phyloP scores from a whole-genome alignment of 805 yeast species.

The Metschnikowia borealis region DNA sequence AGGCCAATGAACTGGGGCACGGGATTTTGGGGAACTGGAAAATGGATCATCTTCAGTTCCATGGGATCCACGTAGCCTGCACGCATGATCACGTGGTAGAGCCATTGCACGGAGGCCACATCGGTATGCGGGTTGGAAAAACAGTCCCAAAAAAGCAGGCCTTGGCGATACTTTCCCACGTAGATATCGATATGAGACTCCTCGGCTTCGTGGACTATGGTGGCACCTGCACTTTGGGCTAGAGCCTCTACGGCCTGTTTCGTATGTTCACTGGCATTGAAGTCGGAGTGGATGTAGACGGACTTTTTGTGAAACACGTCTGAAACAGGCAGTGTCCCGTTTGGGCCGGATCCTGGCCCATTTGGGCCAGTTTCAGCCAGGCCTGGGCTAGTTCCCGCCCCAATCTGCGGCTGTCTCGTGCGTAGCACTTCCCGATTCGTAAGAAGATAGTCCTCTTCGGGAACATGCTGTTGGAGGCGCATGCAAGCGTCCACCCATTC shows the following conservation, averaged over 20 bases:
- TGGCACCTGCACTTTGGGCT: conserved; percentile 55
- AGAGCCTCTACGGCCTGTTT: conserved; percentile 38
- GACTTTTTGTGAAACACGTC: conserved; percentile 25
- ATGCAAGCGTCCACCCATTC: conserved; percentile 78
- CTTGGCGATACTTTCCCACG: conserved; percentile 60
- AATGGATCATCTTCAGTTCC: conserved; percentile 55
- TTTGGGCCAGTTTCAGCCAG: not conserved
- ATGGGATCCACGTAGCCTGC: conserved; percentile 54
- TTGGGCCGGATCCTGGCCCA: not conserved
- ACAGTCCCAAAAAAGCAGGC: conserved; percentile 51
- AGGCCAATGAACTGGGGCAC: conserved; percentile 52
- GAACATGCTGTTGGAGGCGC: conserved; percentile 45
- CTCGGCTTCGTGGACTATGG: conserved; percentile 26
- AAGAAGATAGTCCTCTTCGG: conserved; percentile 53
- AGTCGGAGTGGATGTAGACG: conserved; percentile 54
- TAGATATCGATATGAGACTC: conserved; percentile 33
- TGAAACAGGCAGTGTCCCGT: not conserved
- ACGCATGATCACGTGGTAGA: conserved; percentile 60
- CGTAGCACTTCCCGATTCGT: conserved; percentile 10
- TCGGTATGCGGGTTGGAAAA: conserved; percentile 32
- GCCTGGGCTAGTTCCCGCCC: not conserved
- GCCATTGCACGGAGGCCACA: conserved; percentile 71
- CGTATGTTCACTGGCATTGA: conserved; percentile 46
- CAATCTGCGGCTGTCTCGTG: conserved; percentile 20
- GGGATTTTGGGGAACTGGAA: conserved; percentile 57